A percentile compares a stretch with the other conserved stretches of the same genome.
Conservation (phyloP, 1,139 yeast species). For the Candida sp. region DNA sequence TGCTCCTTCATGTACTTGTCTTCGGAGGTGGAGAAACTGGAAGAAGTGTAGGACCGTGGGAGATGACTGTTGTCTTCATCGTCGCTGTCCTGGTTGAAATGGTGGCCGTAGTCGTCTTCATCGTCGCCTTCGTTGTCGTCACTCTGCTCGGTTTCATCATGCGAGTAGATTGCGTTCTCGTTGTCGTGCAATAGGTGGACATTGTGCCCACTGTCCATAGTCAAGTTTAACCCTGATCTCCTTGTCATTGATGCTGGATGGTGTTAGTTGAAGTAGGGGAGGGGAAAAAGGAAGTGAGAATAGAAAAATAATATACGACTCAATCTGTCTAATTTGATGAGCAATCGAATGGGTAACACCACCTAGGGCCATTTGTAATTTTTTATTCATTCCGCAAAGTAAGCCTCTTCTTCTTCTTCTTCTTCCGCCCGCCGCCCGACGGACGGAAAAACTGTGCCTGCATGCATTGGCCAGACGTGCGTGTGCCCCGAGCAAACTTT, state of each 20-base stretch:
- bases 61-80: constrained; percentile 34
- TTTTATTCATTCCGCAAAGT: too few species aligned
- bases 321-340: too few species aligned
- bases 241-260: neutral
- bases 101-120: constrained; percentile 21
- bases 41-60: constrained; percentile 40
- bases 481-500: too few species aligned
- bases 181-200: constrained; percentile 1
- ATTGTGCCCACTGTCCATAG: constrained; percentile 6
- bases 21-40: constrained; percentile 70
- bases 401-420: too few species aligned
- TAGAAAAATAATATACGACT: too few species aligned
- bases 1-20: constrained; percentile 70
- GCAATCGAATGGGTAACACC: too few species aligned
- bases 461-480: too few species aligned
- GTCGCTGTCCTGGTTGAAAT: constrained; percentile 19
- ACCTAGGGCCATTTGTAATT: too few species aligned
- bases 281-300: neutral
- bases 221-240: constrained; percentile 13
- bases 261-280: neutral
- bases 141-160: constrained; percentile 30
- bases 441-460: too few species aligned
- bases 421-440: too few species aligned
- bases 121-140: constrained; percentile 15
- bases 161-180: constrained; percentile 2